Evolutionary conservation across 2,329 filamentous ascomycete species (phyloP), one percentile per base, ranked within the genome.

Genomic region (Ciborinia camelliae): DNA sequence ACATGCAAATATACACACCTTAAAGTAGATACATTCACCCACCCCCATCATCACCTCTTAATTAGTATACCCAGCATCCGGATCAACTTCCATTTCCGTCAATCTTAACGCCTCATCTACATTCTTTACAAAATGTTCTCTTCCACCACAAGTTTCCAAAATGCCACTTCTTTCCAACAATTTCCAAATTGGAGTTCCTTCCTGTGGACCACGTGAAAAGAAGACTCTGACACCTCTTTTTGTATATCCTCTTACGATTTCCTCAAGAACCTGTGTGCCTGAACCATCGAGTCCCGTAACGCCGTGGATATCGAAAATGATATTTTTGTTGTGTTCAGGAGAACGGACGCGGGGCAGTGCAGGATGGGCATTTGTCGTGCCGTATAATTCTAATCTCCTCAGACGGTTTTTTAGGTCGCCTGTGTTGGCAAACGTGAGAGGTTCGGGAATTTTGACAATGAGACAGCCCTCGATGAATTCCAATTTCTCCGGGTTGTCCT

Each of bases 281-380:
- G 92, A 96, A 7, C 92, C 95, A 75, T 99, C 95, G 72, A 99
- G 87, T 35, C 90, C 90, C 0, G 93, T 97, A 3, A 99, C 95
- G n/a, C 95, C 95, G 71, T 98, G 94, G 9, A 98, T 92, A 75
- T 99, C 95, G 73, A 99, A 98, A 68, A 99, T 92, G 76, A 99
- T 83, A 74, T 97, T 97, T 71, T 87, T 86, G 75, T 97, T 97
- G 72, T 91, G 88, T 67, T 94, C 89, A n/a, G 87, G 84, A 32
- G 84, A 81, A 5, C 93, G 84, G 18, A 96, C 82, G 3, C 90
- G 85, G 0, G 95, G 95, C 23, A 97, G 81, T 0, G 93, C 93
- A 0, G 95, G 95, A 72, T 98, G 95, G 0, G 91, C 92, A 62
- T 84, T 81, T 53, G 82, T 88, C 0, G 92, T 94, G n/a, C 95